Conservation (phyloP, 768 basidiomycete species). For the Russula compacta region DNA sequence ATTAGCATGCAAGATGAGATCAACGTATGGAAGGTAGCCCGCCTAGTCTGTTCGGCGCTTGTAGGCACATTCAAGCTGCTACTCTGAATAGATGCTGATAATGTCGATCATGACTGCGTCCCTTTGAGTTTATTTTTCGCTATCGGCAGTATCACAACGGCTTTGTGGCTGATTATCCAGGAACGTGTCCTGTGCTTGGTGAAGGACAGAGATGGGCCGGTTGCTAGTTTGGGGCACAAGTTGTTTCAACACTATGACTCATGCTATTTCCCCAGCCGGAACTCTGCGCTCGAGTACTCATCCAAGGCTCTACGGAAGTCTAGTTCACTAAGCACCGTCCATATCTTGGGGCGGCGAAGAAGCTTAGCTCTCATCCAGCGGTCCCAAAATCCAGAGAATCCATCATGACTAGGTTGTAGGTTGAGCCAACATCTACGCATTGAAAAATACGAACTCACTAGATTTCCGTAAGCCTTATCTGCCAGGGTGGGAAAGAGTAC, state of each 20-base stretch:
- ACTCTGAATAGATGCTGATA: background rate
- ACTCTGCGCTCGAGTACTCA: slow-evolving; percentile 63
- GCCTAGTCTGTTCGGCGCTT: too few relatives aligned
- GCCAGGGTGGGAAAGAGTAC: slow-evolving; percentile 79
- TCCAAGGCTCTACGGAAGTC: slow-evolving; percentile 65
- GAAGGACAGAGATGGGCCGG: background rate
- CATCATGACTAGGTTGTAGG: slow-evolving; percentile 20
- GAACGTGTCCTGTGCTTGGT: too few relatives aligned
- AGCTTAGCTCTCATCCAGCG: background rate
- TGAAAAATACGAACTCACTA: slow-evolving; percentile 39
- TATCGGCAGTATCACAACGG: background rate
- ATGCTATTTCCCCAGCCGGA: slow-evolving; percentile 55
- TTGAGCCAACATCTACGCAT: background rate
- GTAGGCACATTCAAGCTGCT: too few relatives aligned
- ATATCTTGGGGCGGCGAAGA: slow-evolving; percentile 1
- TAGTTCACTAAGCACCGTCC: slow-evolving; percentile 31
- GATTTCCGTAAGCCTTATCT: slow-evolving; percentile 72
- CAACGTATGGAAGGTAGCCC: too few relatives aligned
- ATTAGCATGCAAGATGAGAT: too few relatives aligned
- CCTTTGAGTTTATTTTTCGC: too few relatives aligned
- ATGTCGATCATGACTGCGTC: too few relatives aligned
- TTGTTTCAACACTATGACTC: background rate
- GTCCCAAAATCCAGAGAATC: background rate
- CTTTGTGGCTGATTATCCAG: background rate
- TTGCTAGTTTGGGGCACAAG: background rate